Percentiles rank a stretch among this genome's conserved stretches.
Evolutionary conservation across 2,329 filamentous ascomycete species (phyloP).

Genomic region (Torrubiella hemipterigena): DNA sequence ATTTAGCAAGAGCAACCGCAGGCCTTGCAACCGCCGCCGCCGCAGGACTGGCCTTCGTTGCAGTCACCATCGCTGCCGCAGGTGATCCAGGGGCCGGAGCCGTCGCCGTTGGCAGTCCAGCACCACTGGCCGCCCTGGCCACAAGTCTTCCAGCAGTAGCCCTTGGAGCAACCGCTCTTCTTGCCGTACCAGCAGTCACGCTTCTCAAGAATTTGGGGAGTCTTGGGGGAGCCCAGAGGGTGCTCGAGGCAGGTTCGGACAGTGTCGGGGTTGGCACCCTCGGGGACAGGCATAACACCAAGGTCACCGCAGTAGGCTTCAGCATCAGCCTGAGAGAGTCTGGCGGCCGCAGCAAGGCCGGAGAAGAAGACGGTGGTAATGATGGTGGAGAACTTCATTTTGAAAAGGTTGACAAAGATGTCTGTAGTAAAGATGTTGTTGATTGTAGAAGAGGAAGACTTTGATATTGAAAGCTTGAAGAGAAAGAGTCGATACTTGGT

Average conservation of each 20-base stretch:
- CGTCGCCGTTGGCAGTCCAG: not conserved
- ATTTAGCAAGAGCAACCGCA: slow-evolving; percentile 14
- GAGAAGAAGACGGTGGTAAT: not conserved
- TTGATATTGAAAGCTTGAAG: too few species aligned
- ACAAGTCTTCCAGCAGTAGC: not conserved
- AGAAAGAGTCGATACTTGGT: too few species aligned
- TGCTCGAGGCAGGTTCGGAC: slow-evolving; percentile 1
- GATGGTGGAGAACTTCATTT: not conserved
- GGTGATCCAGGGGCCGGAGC: not conserved
- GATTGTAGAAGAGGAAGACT: too few species aligned
- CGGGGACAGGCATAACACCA: slow-evolving; percentile 1
- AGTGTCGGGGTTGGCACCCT: not conserved
- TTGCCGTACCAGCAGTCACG: slow-evolving; percentile 1
- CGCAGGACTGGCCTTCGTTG: not conserved
- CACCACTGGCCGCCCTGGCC: slow-evolving; percentile 1
- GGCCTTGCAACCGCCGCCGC: not conserved
- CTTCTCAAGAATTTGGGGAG: not conserved
- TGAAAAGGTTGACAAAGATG: too few species aligned
- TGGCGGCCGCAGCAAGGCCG: not conserved
- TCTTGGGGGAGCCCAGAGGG: not conserved
- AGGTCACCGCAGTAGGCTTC: slow-evolving; percentile 1
- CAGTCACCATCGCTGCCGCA: not conserved
- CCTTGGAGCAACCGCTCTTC: not conserved
- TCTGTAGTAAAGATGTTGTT: too few species aligned
- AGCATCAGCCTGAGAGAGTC: not conserved